Base-by-base conservation (phyloP, 352 stramenopile genomes). In the Globisporangium lucens region DNA sequence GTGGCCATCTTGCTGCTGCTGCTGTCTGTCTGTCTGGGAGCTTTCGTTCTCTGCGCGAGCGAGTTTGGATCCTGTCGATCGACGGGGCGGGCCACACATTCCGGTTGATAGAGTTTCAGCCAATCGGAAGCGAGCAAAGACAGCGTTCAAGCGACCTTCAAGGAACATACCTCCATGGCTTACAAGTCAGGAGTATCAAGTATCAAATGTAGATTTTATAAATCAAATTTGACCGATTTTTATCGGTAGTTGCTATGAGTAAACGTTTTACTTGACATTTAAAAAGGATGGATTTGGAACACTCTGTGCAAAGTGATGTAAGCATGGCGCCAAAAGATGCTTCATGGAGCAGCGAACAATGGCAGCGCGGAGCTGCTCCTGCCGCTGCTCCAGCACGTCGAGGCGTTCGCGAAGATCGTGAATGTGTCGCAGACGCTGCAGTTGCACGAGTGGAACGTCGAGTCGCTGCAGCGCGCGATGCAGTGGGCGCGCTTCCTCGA, bases 381-480 rank as follows among this genome's bases (percentile, higher is more conserved):
- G 47, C 43, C 55, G 27, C 46, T 66, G 62, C 62, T 69, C 27
- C 51, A 77, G 65, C 61, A 76, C 27, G 68, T 63, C 49, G 61
- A 78, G 62, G 64, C 64, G 52, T 89, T 86, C 53, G 72, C 82
- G 49, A 74, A 77, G 69, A 75, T 89, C 53, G 61, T 80, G 51
- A 83, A 83, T 51, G 58, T 77, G 27, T 78, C 76, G 52, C 80
- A 87, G 66, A 89, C 80, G 30, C 73, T 68, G 29, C 67, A 85
- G 38, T 61, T 87, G 43, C 73, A 79, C 57, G 67, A 85, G 61
- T 89, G 80, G 78, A 85, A 87, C 65, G 56, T 73, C 46, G 70
- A 83, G 64, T 86, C 78, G 35, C 73, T 89, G 12, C 38, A 76
- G 9, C 61, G 78, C 52, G 75, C 76, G 64, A 49, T 82, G 51